Evolutionary conservation across 768 basidiomycete species (phyloP).

Genomic region (Podaxis mareebaensis): DNA sequence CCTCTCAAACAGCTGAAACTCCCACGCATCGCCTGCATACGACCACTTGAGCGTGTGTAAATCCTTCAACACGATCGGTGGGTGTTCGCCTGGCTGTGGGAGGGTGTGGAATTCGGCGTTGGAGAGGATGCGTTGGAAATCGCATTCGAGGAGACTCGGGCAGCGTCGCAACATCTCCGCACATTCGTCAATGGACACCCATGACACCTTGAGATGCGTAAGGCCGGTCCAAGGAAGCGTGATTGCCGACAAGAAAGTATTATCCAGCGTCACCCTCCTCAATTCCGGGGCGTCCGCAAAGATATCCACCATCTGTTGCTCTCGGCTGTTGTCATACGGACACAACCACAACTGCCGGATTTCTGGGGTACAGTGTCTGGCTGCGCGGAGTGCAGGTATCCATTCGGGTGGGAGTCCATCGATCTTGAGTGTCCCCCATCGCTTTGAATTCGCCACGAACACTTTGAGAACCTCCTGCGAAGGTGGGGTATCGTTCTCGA

Average conservation of each 20-base stretch:
- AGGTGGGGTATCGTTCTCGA: conserved; percentile 4
- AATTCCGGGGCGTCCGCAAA: conserved; percentile 2
- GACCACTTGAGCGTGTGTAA: conserved; percentile 9
- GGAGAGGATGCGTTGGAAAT: conserved; percentile 10
- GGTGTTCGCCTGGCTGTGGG: neutral
- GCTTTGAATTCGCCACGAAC: neutral
- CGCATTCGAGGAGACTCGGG: neutral
- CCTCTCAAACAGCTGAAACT: conserved; percentile 12
- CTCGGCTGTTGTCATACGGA: conserved; percentile 14
- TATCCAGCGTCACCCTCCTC: conserved; percentile 9
- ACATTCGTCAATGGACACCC: conserved; percentile 16
- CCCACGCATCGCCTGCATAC: conserved; percentile 13
- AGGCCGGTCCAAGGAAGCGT: conserved; percentile 1
- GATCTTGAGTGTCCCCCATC: conserved; percentile 12
- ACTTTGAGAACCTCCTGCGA: conserved; percentile 2
- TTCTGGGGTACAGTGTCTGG: neutral
- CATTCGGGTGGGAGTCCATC: conserved; percentile 14
- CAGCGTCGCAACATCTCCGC: conserved; percentile 12
- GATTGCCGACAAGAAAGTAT: conserved; percentile 13
- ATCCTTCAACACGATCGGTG: neutral
- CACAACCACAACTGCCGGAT: conserved; percentile 9
- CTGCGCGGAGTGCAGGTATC: neutral
- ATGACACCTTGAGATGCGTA: conserved; percentile 13
- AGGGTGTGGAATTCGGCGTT: conserved; percentile 11
- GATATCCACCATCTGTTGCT: conserved; percentile 15